Base-by-base conservation (phyloP, 257 asterid genomes). In the Leptodermis oblonga region DNA sequence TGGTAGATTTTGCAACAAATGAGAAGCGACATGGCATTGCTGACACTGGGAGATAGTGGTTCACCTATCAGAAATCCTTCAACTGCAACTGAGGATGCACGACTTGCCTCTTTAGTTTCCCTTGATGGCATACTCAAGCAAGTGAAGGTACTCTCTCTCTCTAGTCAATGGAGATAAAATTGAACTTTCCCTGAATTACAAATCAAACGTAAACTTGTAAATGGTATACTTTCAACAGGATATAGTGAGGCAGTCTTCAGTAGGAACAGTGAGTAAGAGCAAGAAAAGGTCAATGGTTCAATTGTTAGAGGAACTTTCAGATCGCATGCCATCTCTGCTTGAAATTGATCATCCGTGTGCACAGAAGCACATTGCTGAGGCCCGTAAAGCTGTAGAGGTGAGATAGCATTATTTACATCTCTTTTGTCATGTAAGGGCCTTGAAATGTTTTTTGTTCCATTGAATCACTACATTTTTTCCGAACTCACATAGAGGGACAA, bases 331-430 rank as follows among this genome's bases (percentile, higher is more conserved):
- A 65, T 91, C 99, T 62, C 83, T 94, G 73, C 98, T 94, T 67
- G 98, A 83, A 66, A 73, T 94, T 62, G 99, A 94, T 81, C 98
- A 94, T 78, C 97, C 98, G 18, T 89, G 98, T 76, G 97, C 99
- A 22, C 92, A 75, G 65, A 84, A 82, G 73, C 97, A 94, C 71
- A 94, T 91, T 73, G 82, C 86, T 49, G 97, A 91, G 79, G 94
- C 98, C 81, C 92, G 94, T 36, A 78, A 78, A 67, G 82, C 79
- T 60, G 87, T 90, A 42, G 96, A 91, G 97, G 99, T 91, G 83
- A 69, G 85, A 45, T n/a, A 46, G 3, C 51, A 36, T 36, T 34
- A 52, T 51, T 13, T n/a, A 61, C 20, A 10, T 67, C 30, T 30
- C n/a, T 30, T 73, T 67, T 46, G 43, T 67, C 69, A 22, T 67